Base-by-base conservation (phyloP, 148 eudicot species). In the Silene latifolia region DNA sequence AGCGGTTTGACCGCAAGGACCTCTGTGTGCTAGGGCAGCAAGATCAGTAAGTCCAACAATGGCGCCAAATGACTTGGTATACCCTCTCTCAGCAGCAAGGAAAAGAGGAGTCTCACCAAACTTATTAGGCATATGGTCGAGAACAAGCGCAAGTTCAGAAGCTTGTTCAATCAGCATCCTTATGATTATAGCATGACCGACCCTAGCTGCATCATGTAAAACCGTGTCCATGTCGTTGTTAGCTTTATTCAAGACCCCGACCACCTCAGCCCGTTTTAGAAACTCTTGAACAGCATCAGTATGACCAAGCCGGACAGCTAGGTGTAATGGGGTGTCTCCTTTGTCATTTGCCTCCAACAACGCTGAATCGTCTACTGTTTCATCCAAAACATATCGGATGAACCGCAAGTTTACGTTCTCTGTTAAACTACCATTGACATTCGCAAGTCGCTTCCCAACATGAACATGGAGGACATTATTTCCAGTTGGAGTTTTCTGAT, bases 151-250 rank as follows among this genome's bases (percentile, higher is more conserved):
- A 32, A 10, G 13, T 14, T 48, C 54, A 9, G 3, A 11, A 48
- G 18, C 7, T 13, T 18, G 24, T 24, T 35, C 51, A 12, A 72
- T 27, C 15, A 72, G 53, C 19, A 72, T 8, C 29, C 32, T 14
- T 24, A 72, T 48, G 5, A 72, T 25, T 4, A 8, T 17, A 58
- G 53, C 53, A 72, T 58, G 75, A 8, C 65, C 65, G 11, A 51
- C 75, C 42, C 75, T 64, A 72, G 75, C 65, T 10, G 75, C 75
- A 2, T 72, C 66, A n/a, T 72, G 75, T 19, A 35, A 35, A 2
- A 35, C 7, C 6, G 42, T 35, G 42, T 35, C 42, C 42, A 35
- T 35, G 42, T 35, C 42, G 7, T 35, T 35, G 42, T 35, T 35
- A 35, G 42, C 42, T 35, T 35, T 54, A n/a, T 54, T 54, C 19